phyloP scores from a whole-genome alignment of 495 filamentous ascomycete genomes.

The Hypoxylon fragiforme region DNA sequence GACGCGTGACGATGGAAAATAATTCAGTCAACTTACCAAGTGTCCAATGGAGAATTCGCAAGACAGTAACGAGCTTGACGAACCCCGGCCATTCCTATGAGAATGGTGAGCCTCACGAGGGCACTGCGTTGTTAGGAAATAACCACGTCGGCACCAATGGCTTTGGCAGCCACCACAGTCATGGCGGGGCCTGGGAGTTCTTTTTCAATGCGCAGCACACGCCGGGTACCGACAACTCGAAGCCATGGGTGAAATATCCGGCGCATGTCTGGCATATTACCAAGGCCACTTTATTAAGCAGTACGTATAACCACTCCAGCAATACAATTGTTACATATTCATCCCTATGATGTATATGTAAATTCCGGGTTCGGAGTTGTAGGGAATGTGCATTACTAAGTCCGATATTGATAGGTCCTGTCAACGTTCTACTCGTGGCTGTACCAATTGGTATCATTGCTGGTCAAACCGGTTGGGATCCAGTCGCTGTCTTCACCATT shows the following conservation, averaged over 20 bases:
- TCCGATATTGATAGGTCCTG: conserved; percentile 57
- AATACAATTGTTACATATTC: no score
- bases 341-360: no score
- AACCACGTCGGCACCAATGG: conserved; percentile 13
- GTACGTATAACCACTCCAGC: conserved; percentile 40
- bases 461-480: conserved; percentile 70
- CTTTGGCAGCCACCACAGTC: conserved; percentile 24
- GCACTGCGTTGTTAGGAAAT: conserved; percentile 40
- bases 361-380: not conserved
- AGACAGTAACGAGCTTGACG: conserved; percentile 30
- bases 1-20: conserved; percentile 33
- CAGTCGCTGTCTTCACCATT: conserved; percentile 77
- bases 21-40: conserved; percentile 34
- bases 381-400: conserved; percentile 6
- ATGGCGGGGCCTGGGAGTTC: conserved; percentile 39
- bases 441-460: conserved; percentile 87
- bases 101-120: conserved; percentile 35
- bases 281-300: conserved; percentile 59
- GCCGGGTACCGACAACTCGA: conserved; percentile 52
- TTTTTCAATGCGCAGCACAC: conserved; percentile 49
- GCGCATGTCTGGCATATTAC: conserved; percentile 53
- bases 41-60: conserved; percentile 33
- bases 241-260: conserved; percentile 61
- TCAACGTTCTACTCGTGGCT: conserved; percentile 85
- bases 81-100: conserved; percentile 20